Evolutionary conservation across 2,329 filamentous ascomycete species (phyloP).

Genomic region (Hymenoscyphus scutula): DNA sequence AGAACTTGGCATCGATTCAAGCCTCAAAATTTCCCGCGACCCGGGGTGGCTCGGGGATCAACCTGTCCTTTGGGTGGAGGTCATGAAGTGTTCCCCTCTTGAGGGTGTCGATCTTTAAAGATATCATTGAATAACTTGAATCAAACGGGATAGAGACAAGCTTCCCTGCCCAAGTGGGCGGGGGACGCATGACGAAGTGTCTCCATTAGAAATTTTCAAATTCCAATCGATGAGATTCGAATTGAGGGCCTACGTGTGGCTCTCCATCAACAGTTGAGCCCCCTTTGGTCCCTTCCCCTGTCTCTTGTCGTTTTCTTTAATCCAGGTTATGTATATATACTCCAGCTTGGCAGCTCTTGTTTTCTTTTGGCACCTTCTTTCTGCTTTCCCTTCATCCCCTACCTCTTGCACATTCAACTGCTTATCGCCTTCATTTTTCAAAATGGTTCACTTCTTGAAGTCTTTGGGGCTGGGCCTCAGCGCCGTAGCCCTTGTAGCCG

Average conservation of each 20-base stretch:
- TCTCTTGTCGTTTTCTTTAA: not conserved
- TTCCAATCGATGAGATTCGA: not conserved
- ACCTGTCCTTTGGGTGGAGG: no score
- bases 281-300: not conserved
- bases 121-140: not conserved
- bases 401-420: not conserved
- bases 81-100: not conserved
- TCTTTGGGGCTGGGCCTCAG: slow-evolving; percentile 27
- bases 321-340: not conserved
- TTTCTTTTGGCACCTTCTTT: slow-evolving; percentile 13
- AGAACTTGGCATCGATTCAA: not conserved
- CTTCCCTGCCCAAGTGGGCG: slow-evolving; percentile 5
- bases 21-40: not conserved
- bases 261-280: not conserved
- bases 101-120: not conserved
- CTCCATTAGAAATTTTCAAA: not conserved
- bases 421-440: slow-evolving; percentile 5
- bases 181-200: not conserved
- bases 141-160: not conserved
- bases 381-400: slow-evolving; percentile 9
- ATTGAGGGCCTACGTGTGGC: not conserved
- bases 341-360: not conserved
- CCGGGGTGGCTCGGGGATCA: not conserved
- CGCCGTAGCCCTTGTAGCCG: slow-evolving; percentile 23
- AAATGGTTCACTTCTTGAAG: slow-evolving; percentile 28